Percentiles rank a stretch among this genome's conserved stretches.
phyloP scores from a whole-genome alignment of 1,284 basidiomycete species.

The Sporisorium iseilematis-ciliati region DNA sequence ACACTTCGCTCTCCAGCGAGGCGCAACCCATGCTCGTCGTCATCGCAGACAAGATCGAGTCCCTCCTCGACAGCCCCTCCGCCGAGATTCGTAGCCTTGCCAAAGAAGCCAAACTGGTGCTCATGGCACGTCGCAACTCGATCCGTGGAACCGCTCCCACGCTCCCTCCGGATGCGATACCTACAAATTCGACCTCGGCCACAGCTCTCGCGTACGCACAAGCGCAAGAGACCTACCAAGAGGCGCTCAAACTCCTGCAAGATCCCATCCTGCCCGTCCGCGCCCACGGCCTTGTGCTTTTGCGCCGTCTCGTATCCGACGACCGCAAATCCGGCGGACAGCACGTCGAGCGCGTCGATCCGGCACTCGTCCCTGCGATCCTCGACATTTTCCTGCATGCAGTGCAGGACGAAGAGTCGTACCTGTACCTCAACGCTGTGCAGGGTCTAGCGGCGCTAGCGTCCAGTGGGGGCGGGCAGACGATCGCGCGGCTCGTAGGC shows the following conservation, averaged over 20 bases:
- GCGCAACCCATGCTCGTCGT: slow-evolving; percentile 58
- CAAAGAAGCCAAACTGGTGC: slow-evolving; percentile 82
- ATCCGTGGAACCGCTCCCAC: slow-evolving; percentile 13
- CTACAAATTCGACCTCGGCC: slow-evolving; percentile 51
- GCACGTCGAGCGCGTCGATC: slow-evolving; percentile 36
- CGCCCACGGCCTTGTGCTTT: slow-evolving; percentile 79
- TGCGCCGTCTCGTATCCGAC: slow-evolving; percentile 59
- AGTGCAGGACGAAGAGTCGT: slow-evolving; percentile 91
- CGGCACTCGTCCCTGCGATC: slow-evolving; percentile 79
- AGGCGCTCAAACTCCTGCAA: slow-evolving; percentile 86
- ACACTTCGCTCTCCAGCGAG: slow-evolving; percentile 38
- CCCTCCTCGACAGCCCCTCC: slow-evolving; percentile 41
- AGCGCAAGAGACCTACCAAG: slow-evolving; percentile 76
- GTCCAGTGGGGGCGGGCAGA: slow-evolving; percentile 35
- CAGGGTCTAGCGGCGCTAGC: slow-evolving; percentile 80
- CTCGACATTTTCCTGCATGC: slow-evolving; percentile 87
- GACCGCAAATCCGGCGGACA: slow-evolving; percentile 31
- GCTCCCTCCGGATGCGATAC: not conserved
- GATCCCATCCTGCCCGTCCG: slow-evolving; percentile 95
- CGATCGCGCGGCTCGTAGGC: slow-evolving; percentile 48
- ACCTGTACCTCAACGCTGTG: slow-evolving; percentile 92
- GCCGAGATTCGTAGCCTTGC: slow-evolving; percentile 74
- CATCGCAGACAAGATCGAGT: slow-evolving; percentile 53
- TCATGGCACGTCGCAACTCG: slow-evolving; percentile 77
- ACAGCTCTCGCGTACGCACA: slow-evolving; percentile 61